Evolutionary conservation across 352 stramenopile species (phyloP).

Genomic region (Phytopythium ostracodes): DNA sequence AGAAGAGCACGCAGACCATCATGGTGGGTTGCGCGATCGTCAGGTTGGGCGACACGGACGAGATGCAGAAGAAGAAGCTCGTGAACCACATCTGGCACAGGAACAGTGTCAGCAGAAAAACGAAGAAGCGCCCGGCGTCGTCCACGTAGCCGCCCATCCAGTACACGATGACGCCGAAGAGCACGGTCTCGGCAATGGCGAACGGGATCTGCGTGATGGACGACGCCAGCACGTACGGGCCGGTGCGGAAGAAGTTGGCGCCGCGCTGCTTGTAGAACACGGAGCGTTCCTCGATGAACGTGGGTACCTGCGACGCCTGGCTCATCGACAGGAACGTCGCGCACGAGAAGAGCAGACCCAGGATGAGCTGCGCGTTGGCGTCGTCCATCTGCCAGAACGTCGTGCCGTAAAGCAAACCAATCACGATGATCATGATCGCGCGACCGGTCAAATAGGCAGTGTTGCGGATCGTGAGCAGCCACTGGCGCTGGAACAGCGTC

Average conservation of each 20-base stretch:
- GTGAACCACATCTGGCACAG: conserved; percentile 67
- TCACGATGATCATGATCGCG: conserved; percentile 51
- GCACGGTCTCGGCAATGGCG: conserved; percentile 57
- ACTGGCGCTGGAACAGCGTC: conserved; percentile 43
- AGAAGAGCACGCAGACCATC: conserved; percentile 58
- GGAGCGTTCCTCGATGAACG: conserved; percentile 60
- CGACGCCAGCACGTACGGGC: conserved; percentile 72
- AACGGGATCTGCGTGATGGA: conserved; percentile 47
- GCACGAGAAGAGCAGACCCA: conserved; percentile 86
- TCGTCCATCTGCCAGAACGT: conserved; percentile 68
- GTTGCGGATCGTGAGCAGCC: conserved; percentile 62
- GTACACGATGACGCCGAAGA: conserved; percentile 86
- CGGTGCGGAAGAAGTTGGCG: conserved; percentile 86
- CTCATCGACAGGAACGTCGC: conserved; percentile 86
- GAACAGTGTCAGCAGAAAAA: conserved; percentile 64
- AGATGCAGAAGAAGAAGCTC: conserved; percentile 68
- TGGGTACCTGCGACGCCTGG: conserved; percentile 71
- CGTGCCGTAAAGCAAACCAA: conserved; percentile 58
- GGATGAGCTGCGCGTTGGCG: conserved; percentile 44
- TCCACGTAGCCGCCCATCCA: conserved; percentile 82
- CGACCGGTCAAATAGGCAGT: conserved; percentile 42
- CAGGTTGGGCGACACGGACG: conserved; percentile 37
- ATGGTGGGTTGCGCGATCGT: conserved; percentile 57
- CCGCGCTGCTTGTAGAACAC: conserved; percentile 90
- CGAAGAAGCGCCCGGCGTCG: conserved; percentile 31